Percentiles rank a stretch among this genome's conserved stretches.
These are phyloP conservation scores for Backusella mclennaniae DNA, from an alignment of 192 early-diverging fungal species.

Conservation along the genomic window DNA sequence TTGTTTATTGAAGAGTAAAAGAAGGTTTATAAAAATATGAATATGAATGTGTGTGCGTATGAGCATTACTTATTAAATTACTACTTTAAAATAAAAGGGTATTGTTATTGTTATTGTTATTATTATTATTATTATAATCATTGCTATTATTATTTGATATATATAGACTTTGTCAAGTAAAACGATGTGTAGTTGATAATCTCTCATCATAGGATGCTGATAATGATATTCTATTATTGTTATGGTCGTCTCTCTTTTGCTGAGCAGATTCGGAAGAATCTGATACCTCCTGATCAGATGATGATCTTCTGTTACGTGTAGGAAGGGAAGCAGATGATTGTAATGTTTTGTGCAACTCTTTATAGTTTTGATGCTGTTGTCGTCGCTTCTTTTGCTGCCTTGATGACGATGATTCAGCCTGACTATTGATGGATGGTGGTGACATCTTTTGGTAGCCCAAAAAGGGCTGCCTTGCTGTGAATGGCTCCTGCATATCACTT, in stretches of 20 bases:
- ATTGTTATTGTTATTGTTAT: neutral
- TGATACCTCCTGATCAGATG: neutral
- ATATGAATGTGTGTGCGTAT: neutral
- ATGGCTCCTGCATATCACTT: constrained; percentile 18
- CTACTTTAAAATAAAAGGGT: neutral
- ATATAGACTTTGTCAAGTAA: neutral
- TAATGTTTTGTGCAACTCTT: constrained; percentile 14
- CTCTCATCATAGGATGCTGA: constrained; percentile 31
- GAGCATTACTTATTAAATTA: neutral
- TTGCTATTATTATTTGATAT: neutral
- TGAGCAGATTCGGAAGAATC: neutral
- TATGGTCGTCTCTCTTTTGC: neutral
- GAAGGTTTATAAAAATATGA: neutral
- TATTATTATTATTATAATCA: neutral
- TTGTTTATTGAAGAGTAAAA: neutral
- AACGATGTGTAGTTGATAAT: constrained; percentile 3
- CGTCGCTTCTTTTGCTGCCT: constrained; percentile 14
- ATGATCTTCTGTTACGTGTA: constrained; percentile 16
- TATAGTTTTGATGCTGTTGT: constrained; percentile 12
- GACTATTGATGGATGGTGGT: neutral
- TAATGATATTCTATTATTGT: neutral
- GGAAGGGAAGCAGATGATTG: constrained; percentile 37
- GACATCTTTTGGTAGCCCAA: neutral
- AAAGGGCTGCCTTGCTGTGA: neutral
- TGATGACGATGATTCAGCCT: neutral